A percentile compares a stretch with the other conserved stretches of the same genome.
These are phyloP conservation scores for Gypsophila paniculata DNA, from an alignment of 179 eudicot genomes.

Conservation along the genomic window DNA sequence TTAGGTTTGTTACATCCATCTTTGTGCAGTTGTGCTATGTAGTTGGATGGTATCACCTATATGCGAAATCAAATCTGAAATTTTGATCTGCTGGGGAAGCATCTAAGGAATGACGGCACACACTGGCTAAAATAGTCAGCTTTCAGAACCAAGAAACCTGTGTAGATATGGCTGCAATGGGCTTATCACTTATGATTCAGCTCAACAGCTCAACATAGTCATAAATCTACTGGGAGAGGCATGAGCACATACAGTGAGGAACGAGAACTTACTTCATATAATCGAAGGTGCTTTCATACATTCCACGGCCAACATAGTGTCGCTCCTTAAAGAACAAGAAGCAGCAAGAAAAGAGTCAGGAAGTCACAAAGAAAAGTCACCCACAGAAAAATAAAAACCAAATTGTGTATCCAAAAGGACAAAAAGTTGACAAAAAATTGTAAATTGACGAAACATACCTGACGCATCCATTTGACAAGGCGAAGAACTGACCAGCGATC, in stretches of 20 bases:
- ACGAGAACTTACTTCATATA: conserved; percentile 55
- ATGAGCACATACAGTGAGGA: background rate
- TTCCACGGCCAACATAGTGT: conserved; percentile 97
- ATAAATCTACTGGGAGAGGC: background rate
- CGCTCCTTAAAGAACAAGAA: conserved; percentile 59
- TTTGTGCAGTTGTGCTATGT: background rate
- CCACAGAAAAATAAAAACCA: background rate
- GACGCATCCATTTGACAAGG: conserved; percentile 94
- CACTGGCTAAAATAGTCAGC: background rate
- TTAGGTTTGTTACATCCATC: background rate
- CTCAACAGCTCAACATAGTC: conserved; percentile 1
- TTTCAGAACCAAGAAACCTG: background rate
- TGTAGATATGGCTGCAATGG: background rate
- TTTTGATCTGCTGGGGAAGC: background rate
- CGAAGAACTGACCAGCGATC: conserved; percentile 65
- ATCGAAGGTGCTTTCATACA: conserved; percentile 89
- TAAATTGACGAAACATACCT: conserved; percentile 43
- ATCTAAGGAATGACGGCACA: conserved; percentile 5
- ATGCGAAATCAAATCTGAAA: background rate
- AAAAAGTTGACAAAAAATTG: background rate
- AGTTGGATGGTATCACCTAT: conserved; percentile 4
- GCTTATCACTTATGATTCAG: background rate
- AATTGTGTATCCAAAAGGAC: background rate
- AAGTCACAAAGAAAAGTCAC: conserved; percentile 8
- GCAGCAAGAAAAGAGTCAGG: conserved; percentile 16